A percentile compares a stretch with the other conserved stretches of the same genome.
phyloP scores from a whole-genome alignment of 441 rosid genomes.

The Adansonia grandidieri region DNA sequence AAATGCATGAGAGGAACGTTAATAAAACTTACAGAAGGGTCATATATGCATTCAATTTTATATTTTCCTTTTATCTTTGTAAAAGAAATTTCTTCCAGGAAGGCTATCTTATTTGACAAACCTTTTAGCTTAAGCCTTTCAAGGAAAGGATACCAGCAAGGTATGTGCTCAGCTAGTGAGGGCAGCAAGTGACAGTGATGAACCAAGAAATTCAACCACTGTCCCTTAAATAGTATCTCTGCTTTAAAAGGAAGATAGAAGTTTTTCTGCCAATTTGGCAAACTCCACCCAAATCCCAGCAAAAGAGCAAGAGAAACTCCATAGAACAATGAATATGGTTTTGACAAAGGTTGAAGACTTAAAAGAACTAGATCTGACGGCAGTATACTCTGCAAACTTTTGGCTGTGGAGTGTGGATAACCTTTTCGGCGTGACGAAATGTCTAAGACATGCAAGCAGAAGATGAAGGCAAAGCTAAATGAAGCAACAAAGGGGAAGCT shows the following conservation, averaged over 20 bases:
- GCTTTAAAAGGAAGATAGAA: not conserved
- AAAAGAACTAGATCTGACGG: not conserved
- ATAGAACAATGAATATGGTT: not conserved
- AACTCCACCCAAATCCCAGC: not conserved
- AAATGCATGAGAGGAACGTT: not conserved
- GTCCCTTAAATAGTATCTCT: not conserved
- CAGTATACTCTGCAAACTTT: not conserved
- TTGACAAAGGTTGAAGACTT: not conserved
- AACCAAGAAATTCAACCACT: not conserved
- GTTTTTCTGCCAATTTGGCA: not conserved
- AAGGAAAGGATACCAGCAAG: not conserved
- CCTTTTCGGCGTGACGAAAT: not conserved
- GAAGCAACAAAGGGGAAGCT: not conserved
- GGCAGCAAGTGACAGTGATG: not conserved
- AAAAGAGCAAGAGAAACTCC: not conserved
- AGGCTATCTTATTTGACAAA: not conserved
- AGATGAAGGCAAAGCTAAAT: not conserved
- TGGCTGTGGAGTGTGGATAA: not conserved
- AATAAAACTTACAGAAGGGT: not conserved
- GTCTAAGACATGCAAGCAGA: not conserved
- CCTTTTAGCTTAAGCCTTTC: not conserved
- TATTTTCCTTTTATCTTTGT: not conserved
- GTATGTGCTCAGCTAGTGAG: not conserved
- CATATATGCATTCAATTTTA: not conserved
- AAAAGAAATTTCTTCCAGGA: not conserved